Evolutionary conservation across 148 eudicot species (phyloP), one percentile per base, ranked within the genome.

Genomic region (Bassia scoparia): DNA sequence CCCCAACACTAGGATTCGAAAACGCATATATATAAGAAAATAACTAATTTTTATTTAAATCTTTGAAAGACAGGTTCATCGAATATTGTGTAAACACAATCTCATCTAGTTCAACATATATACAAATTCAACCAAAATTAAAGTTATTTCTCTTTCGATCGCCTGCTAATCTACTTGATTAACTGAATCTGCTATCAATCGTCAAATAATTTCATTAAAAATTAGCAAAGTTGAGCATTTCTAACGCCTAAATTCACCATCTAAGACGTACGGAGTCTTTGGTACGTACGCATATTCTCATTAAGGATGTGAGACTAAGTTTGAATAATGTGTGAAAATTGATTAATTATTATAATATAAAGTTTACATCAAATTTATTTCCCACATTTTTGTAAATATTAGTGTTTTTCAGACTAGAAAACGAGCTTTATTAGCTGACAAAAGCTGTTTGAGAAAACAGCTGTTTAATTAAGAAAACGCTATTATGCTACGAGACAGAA

Each of bases 401-500:
- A 17, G 35, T 15, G n/a, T 33, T 6, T 20, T 8, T 35, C 41
- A 37, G 23, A 65, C 17, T 65, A 38, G 68, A 74, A 74, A 74
- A 52, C 48, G 3, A 74, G 69, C 37, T 74, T 64, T n/a, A n/a
- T n/a, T 74, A 49, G 7, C 67, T 74, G 21, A 41, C 23, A 20
- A 55, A 49, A 52, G 56, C 21, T 17, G 14, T 72, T 72, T 34
- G 61, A 52, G 56, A 63, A 38, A 64, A 64, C 68, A 64, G 68
- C 77, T 74, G 46, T 65, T 74, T 65, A 16, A 26, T 37, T 31
- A 30, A 17, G 24, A n/a, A 46, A 59, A 53, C 8, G 67, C 60
- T 59, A 52, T 35, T 60, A 43, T 21, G 17, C 1, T n/a, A n/a
- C n/a, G n/a, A n/a, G 55, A 72, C 52, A 26, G 67, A 56, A 2